Base-by-base conservation (phyloP, 371 early-diverging fungal genomes). In the Circinella umbellata region DNA sequence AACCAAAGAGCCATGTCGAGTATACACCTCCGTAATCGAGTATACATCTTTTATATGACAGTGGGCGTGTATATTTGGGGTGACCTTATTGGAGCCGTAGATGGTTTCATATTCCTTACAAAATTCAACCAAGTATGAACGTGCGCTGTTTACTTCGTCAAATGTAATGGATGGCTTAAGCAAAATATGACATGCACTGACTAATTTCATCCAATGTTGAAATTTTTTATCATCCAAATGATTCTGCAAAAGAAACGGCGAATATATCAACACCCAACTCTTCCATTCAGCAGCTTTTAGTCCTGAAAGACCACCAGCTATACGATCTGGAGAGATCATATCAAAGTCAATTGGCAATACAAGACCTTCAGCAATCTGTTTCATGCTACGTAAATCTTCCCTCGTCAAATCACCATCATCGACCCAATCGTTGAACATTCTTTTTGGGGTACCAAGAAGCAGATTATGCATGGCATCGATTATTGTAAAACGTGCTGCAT, bases 211-310 rank as follows among this genome's bases (percentile, higher is more conserved):
- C 67, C 67, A 67, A 14, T 67, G 38, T 60, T 15, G 3, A 27
- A 61, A 55, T 47, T 15, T 14, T 18, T 4, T 6, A 8, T 4
- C 2, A 8, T 34, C 27, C 36, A 47, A 57, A 55, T 37, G n/a
- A 8, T n/a, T 10, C 20, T 18, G n/a, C 4, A 67, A 35, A 2
- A 67, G n/a, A 4, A 37, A 47, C 20, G 57, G 67, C 51, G 67
- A 67, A 37, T 59, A 47, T 3, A 55, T 48, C 66, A n/a, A n/a
- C n/a, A n/a, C n/a, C n/a, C n/a, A n/a, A n/a, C n/a, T n/a, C n/a
- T n/a, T n/a, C n/a, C n/a, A 66, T 20, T 67, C 67, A 38, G 57
- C 67, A 8, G 67, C 57, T 35, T 55, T 67, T 48, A 61, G 13
- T 3, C 36, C n/a, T n/a, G 34, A 27, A 35, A 67, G 47, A 9